These are phyloP conservation scores for Terfezia boudieri DNA, from an alignment of 495 filamentous ascomycete genomes.

Conservation along the genomic window DNA sequence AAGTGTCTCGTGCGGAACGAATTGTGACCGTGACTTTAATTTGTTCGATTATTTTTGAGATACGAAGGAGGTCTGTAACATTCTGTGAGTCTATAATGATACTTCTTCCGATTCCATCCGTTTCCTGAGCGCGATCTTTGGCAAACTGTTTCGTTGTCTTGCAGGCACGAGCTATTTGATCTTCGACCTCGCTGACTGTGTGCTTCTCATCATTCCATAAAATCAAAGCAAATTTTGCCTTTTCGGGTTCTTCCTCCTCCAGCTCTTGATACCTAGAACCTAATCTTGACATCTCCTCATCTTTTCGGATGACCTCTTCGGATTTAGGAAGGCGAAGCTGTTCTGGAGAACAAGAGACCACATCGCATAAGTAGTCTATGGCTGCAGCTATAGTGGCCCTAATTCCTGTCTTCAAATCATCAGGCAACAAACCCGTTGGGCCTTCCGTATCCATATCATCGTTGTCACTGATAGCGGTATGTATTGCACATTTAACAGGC, in stretches of 20 bases:
- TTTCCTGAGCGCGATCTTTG: constrained; percentile 55
- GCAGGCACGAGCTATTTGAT: constrained; percentile 81
- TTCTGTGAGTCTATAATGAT: constrained; percentile 55
- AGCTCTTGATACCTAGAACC: constrained; percentile 48
- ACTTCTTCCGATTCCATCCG: constrained; percentile 65
- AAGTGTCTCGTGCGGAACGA: constrained; percentile 77
- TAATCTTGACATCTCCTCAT: constrained; percentile 61
- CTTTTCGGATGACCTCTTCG: constrained; percentile 48
- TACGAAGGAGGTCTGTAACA: constrained; percentile 44
- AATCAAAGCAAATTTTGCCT: constrained; percentile 57
- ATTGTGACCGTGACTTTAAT: constrained; percentile 95
- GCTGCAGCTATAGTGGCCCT: constrained; percentile 62
- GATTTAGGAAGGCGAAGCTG: constrained; percentile 73
- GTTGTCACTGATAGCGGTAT: constrained; percentile 37
- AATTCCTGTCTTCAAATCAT: constrained; percentile 51
- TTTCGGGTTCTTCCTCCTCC: constrained; percentile 28
- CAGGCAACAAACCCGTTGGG: constrained; percentile 27
- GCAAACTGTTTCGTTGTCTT: constrained; percentile 46
- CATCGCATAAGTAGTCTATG: constrained; percentile 88
- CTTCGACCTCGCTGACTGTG: constrained; percentile 70
- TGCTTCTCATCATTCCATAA: constrained; percentile 99
- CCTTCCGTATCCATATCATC: constrained; percentile 30
- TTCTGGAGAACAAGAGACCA: constrained; percentile 92
- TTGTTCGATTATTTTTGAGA: constrained; percentile 68
- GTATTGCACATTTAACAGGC: constrained; percentile 81